Evolutionary conservation across 2,329 filamentous ascomycete genomes (phyloP), one percentile per base, ranked within the genome.

Genomic region (Diplodia sapinea): DNA sequence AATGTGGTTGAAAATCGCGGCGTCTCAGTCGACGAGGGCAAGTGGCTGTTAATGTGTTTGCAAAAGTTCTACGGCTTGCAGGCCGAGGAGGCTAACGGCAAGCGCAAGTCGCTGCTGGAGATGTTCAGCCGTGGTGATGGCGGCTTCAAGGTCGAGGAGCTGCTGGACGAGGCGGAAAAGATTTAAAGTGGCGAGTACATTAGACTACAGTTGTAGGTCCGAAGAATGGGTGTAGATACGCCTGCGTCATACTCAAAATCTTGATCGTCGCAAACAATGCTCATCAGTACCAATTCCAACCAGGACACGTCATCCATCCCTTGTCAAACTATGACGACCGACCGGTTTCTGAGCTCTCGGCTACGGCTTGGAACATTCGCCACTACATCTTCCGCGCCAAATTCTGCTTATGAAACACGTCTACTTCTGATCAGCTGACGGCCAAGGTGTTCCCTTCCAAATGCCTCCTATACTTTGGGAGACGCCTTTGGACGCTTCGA

Each of bases 121-220:
- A 89, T 90, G 85, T 99, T 99, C 78, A 90, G 87, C 0, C 84
- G 82, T 26, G 95, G 94, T 0, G 93, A 97, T 79, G 81, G 82
- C 68, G 84, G 84, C 64, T 99, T 99, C 77, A 92, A 87, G 72
- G 85, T 99, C 7, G 91, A 97, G 78, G 89, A 89, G 78, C 78
- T 99, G 75, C 79, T 99, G 69, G 92, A 96, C 71, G 94, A 98
- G 83, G 89, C 92, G 0, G 94, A 98, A 85, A 92, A 89, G 80
- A 82, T 96, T 3, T 69, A 33, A 33, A 36, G n/a, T 13, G 8
- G 12, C n/a, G 11, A 23, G 38, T 50, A 29, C 17, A 15, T 29
- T 50, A 29, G 38, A 62, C 31, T 9, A 49, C 40, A 8, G n/a
- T 17, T 29, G 11, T 57, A n/a, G 17, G 43, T n/a, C 20, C 6